Base-by-base conservation (phyloP, 192 early-diverging fungal genomes). In the Chytriomyces confervae region DNA sequence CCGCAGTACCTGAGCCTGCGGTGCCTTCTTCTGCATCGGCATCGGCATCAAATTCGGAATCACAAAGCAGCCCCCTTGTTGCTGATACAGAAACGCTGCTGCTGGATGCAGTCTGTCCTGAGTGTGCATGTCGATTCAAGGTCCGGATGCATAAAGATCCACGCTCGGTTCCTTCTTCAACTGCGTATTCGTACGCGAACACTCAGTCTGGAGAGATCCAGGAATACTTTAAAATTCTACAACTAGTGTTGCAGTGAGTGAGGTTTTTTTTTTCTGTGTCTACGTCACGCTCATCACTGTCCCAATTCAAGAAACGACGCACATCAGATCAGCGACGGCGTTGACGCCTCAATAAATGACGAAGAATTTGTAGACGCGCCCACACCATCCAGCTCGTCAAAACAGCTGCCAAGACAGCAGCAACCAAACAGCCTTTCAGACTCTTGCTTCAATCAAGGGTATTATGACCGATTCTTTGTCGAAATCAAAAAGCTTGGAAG, bases 391-490 rank as follows among this genome's bases (percentile, higher is more conserved):
- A 57, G 53, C 53, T 57, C 53, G 53, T 57, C 20, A n/a, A 13
- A 57, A 20, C 53, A 20, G 53, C 2, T 57, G 20, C 53, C 13
- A 3, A 57, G 53, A 57, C 53, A 57, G 16, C 53, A 36, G 36
- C 36, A 36, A 36, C 20, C 53, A 57, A 57, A 57, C 20, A 57
- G 20, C 20, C 67, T 72, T 8, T 57, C 48, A 18, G 77, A 20
- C 9, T 53, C 57, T 24, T 72, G 79, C 62, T 95, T 97, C 75
- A 98, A 98, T 76, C 94, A 97, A 72, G 97, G 97, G 6, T 98
- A 98, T 79, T 98, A 98, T 75, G 89, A 93, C 46, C 89, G 92
- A 7, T 98, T 98, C 75, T 98, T 98, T 80, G 84, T 93, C 2
- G 95, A 97, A 75, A 84, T 92, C 72, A 86, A 86, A 50, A 96